Evolutionary conservation across 169 alveolate genomes (phyloP), one percentile per base, ranked within the genome.

Genomic region (Plasmodium reichenowi): DNA sequence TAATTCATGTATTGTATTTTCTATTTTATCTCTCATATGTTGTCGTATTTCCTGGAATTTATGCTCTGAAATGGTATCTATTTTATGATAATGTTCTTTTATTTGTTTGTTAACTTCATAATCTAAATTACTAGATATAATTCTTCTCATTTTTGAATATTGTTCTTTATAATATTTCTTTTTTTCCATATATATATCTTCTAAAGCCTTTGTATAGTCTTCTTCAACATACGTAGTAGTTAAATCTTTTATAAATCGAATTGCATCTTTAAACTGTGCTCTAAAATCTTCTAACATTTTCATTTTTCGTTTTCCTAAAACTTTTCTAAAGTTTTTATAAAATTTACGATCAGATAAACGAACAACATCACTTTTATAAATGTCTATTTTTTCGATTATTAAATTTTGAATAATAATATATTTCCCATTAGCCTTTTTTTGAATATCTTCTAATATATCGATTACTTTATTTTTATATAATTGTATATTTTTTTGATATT

Each of bases 281-380:
- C 74, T 78, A 47, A 78, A 59, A 5, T 78, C 26, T 64, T 67
- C 24, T 50, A 78, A 2, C 48, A 78, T 43, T 17, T 38, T 32
- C 45, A 66, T 29, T 64, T 78, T 50, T 15, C 43, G 48, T 3
- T 17, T 52, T 2, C 89, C 71, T 32, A 78, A 70, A 5, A 10
- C 20, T 29, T 48, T 78, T 66, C 89, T 78, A 66, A 78, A 78
- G 29, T 78, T 78, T 0, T 48, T 59, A 45, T 78, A 78, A 45
- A 78, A 78, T 52, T 45, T 66, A 26, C 54, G 29, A n/a, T 17
- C 32, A 8, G 72, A 66, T 48, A 64, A 24, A 7, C 32, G 24
- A 32, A 50, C 22, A 20, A 66, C 47, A 2, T 78, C 66, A 8
- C 50, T 15, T 66, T 64, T 67, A 58, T 78, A 78, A 12, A 7